Base-by-base conservation (phyloP, 306 rosid genomes). In the Arachis hypogaea region DNA sequence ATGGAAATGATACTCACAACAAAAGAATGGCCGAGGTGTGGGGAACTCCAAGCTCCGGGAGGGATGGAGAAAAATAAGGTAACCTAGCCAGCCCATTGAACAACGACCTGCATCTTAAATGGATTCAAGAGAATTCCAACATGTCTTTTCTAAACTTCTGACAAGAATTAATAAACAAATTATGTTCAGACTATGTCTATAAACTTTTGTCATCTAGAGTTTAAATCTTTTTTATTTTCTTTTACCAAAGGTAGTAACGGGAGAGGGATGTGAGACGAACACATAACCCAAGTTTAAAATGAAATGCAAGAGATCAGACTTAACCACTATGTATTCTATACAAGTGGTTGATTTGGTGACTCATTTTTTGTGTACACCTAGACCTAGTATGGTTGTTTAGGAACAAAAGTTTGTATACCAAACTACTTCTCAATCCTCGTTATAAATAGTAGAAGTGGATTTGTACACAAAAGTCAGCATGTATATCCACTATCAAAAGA, bases 31-130 rank as follows among this genome's bases (percentile, higher is more conserved):
- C 56, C 12, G 41, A 28, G 80, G 44, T 46, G 41, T 1, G 41
- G 76, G 51, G 14, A 28, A 11, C 14, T 73, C 70, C 66, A 84
- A 73, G 71, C 75, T 40, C 6, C 41, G 60, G 14, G 69, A 45
- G 46, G 85, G 84, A n/a, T 63, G 30, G 65, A 57, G 18, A 71
- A 68, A 83, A 59, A 73, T 58, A 77, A 80, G 80, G 47, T 65
- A 66, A 14, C 82, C 87, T 58, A 63, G 67, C 82, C 80, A 83
- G 57, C 75, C 75, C 64, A 18, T 28, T 45, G 50, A 47, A 68
- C 12, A 68, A 49, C 40, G 18, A 68, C 44, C 85, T 77, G 69
- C 28, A 36, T 73, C 16, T 51, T 2, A 51, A 47, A 2, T 11
- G 51, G 49, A 76, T 22, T 72, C 63, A 69, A 68, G 56, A 36